These are phyloP conservation scores for Colletotrichum sp. DNA, from an alignment of 2,329 filamentous ascomycete species.

Conservation along the genomic window DNA sequence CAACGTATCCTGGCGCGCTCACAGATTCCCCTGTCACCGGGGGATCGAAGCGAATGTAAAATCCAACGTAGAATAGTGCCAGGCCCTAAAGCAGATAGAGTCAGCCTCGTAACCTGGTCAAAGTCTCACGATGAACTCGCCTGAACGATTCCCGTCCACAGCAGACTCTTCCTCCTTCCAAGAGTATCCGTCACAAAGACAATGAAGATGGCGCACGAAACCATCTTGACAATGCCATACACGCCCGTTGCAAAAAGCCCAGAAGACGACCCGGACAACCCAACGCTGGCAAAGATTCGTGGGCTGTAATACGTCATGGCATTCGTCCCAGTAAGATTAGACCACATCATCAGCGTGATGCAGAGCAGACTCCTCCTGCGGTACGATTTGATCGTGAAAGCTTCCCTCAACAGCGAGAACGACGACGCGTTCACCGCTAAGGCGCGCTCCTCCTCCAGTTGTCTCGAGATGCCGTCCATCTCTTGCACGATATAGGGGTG, in stretches of 20 bases:
- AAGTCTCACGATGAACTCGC: not conserved
- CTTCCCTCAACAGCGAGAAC: conserved; percentile 19
- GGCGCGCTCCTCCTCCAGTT: conserved; percentile 25
- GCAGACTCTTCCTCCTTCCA: conserved; percentile 53
- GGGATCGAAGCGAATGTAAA: conserved; percentile 60
- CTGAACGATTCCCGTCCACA: conserved; percentile 29
- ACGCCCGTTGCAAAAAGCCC: conserved; percentile 71
- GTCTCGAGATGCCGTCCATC: conserved; percentile 28
- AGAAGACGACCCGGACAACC: conserved; percentile 54
- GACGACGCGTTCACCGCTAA: not conserved
- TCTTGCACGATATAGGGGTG: conserved; percentile 43
- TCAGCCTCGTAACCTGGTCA: not conserved
- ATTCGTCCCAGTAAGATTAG: conserved; percentile 32
- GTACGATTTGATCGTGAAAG: conserved; percentile 23
- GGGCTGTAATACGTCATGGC: conserved; percentile 65
- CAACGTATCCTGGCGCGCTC: conserved; percentile 53
- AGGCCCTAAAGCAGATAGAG: not conserved
- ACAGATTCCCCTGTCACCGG: conserved; percentile 40
- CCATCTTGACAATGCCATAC: conserved; percentile 72
- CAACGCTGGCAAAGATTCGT: conserved; percentile 65
- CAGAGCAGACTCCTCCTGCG: conserved; percentile 28
- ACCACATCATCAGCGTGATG: conserved; percentile 26
- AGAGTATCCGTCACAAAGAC: conserved; percentile 69
- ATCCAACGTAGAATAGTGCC: conserved; percentile 65
- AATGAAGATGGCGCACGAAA: conserved; percentile 64